Evolutionary conservation across 495 filamentous ascomycete genomes (phyloP).

Genomic region (Stereocaulon alpinum): DNA sequence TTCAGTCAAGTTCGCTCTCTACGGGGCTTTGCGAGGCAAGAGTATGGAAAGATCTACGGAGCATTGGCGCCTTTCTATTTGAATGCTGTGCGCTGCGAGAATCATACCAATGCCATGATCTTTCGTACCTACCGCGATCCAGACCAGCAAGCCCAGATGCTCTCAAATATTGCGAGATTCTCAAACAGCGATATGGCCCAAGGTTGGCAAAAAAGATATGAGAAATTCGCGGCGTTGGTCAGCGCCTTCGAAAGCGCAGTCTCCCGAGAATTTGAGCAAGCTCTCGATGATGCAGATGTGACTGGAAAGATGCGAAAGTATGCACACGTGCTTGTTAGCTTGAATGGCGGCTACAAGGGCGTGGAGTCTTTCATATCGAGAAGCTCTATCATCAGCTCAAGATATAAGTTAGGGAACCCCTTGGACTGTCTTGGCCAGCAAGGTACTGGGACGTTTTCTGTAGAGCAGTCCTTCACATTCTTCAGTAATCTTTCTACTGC

Average conservation of each 20-base stretch:
- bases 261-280: slow-evolving; percentile 81
- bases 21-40: slow-evolving; percentile 73
- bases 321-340: slow-evolving; percentile 66
- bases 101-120: slow-evolving; percentile 69
- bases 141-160: slow-evolving; percentile 76
- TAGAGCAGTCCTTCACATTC: slow-evolving; percentile 71
- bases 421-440: slow-evolving; percentile 71
- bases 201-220: slow-evolving; percentile 59
- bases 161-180: slow-evolving; percentile 70
- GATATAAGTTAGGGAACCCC: slow-evolving; percentile 61
- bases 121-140: slow-evolving; percentile 83
- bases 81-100: slow-evolving; percentile 61
- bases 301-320: slow-evolving; percentile 83
- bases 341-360: slow-evolving; percentile 73
- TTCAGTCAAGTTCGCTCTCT: slow-evolving; percentile 64
- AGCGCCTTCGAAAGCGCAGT: slow-evolving; percentile 86
- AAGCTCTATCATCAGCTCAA: slow-evolving; percentile 68
- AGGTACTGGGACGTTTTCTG: slow-evolving; percentile 48
- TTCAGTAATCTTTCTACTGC: slow-evolving; percentile 61
- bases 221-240: slow-evolving; percentile 61
- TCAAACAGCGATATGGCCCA: slow-evolving; percentile 66
- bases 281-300: slow-evolving; percentile 80
- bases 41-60: slow-evolving; percentile 84
- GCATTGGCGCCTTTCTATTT: slow-evolving; percentile 81
- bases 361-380: slow-evolving; percentile 81